phyloP scores from a whole-genome alignment of 2,329 filamentous ascomycete species.

The Ceratocystis eucalypticola region DNA sequence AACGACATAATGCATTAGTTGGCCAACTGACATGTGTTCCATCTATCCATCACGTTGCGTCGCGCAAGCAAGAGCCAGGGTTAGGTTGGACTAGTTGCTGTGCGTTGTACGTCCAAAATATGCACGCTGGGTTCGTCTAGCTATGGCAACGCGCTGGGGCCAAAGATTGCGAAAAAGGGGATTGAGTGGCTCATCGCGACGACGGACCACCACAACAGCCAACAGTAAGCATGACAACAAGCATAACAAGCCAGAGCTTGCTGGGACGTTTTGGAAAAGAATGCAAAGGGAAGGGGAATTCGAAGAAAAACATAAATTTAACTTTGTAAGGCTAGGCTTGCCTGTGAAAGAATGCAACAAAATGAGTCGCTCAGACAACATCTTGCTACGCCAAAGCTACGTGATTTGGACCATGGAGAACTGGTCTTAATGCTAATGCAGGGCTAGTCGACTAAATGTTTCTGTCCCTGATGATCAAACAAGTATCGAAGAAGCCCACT shows the following conservation, averaged over 20 bases:
- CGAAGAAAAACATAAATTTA: neutral
- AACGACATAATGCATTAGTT: neutral
- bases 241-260: neutral
- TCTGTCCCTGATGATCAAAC: slow-evolving; percentile 7
- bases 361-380: neutral
- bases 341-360: neutral
- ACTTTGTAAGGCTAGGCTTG: neutral
- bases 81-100: slow-evolving; percentile 2
- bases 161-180: neutral
- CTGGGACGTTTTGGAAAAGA: neutral
- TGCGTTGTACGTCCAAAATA: slow-evolving; percentile 1
- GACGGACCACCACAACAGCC: neutral
- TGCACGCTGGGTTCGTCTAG: slow-evolving; percentile 5
- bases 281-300: neutral
- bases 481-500: neutral
- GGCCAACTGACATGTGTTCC: neutral
- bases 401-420: too few species aligned
- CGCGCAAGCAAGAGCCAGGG: neutral
- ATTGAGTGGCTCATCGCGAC: neutral
- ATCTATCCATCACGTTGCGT: neutral
- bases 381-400: neutral
- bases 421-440: slow-evolving; percentile 9
- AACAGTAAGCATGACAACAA: neutral
- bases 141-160: slow-evolving; percentile 11
- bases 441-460: neutral